Base-by-base conservation (phyloP, 2,329 filamentous ascomycete species). In the Curvularia sp. region DNA sequence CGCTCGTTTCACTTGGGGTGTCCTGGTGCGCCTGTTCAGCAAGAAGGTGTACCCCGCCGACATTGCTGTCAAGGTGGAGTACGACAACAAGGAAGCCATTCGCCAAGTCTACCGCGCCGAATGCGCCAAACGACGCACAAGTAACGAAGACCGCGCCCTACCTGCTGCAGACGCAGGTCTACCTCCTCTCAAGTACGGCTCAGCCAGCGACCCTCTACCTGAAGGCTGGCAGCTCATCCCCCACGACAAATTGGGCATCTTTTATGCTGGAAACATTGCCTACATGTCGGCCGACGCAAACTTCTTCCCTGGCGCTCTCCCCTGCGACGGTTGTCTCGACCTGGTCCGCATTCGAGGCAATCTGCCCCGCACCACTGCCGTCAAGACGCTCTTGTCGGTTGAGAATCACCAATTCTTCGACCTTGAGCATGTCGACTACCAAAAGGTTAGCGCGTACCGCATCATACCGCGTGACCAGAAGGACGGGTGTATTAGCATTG, bases 181-280 rank as follows among this genome's bases (percentile, higher is more conserved):
- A 9, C 94, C 93, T 2, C 76, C 84, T 5, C 80, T 98, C 36
- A 84, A 86, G 68, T 96, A 91, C 69, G 95, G 95, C 49, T 94
- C 91, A 0, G 80, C 95, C 57, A 86, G 87, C 50, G 92, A 96
- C 66, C 83, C 89, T 15, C 75, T 98, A 0, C 93, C 93, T 0
- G 80, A 85, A 1, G 89, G 86, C 45, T 99, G 95, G 93, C 83
- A 90, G 60, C 79, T 89, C 19, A 79, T 90, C 3, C 86, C 90
- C 0, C 85, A 90, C 62, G 87, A 95, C 61, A 91, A 89, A 28
- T 81, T 99, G 54, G 93, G 93, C 46, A 97, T 92, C 71, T 96
- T 99, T 75, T 98, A 96, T 78, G 91, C 89, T 30, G 95, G 95
- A 61, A 99, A 97, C 75, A 96, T 98, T 89, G 87, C 90, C 23